These are phyloP conservation scores for Blumeria graminis DNA, from an alignment of 2,329 filamentous ascomycete species.

Conservation along the genomic window DNA sequence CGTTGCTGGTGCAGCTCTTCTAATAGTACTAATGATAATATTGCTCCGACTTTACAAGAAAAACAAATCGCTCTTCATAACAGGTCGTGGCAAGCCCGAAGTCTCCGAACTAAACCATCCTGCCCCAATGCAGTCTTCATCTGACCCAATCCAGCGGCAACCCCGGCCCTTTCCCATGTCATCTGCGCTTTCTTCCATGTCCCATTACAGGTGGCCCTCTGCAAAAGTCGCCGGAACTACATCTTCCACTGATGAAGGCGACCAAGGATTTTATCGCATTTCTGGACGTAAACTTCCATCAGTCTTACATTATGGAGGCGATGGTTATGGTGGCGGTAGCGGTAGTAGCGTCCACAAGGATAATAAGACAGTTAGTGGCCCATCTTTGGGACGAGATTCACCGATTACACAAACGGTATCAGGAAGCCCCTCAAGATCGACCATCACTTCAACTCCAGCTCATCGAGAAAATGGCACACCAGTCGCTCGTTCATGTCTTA, in stretches of 20 bases:
- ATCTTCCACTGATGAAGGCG: slow-evolving; percentile 18
- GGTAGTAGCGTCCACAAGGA: slow-evolving; percentile 5
- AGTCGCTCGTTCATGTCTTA: slow-evolving; percentile 41
- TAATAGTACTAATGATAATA: slow-evolving; percentile 27
- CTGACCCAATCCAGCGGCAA: slow-evolving; percentile 23
- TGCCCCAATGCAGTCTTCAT: slow-evolving; percentile 8
- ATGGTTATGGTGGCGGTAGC: slow-evolving; percentile 30
- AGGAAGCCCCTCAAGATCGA: slow-evolving; percentile 16
- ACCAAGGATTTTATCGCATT: slow-evolving; percentile 38
- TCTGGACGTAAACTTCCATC: slow-evolving; percentile 40
- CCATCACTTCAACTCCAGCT: neutral
- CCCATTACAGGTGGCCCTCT: slow-evolving; percentile 17
- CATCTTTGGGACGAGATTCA: slow-evolving; percentile 30
- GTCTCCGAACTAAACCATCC: slow-evolving; percentile 12
- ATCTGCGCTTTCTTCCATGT: slow-evolving; percentile 23
- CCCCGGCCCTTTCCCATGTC: slow-evolving; percentile 23
- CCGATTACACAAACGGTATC: slow-evolving; percentile 18
- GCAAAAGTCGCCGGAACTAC: slow-evolving; percentile 14
- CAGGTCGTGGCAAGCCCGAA: slow-evolving; percentile 18
- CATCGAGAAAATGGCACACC: slow-evolving; percentile 28
- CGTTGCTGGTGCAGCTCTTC: slow-evolving; percentile 32
- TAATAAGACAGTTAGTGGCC: slow-evolving; percentile 21
- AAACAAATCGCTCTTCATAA: slow-evolving; percentile 19
- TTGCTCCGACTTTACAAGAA: slow-evolving; percentile 29
- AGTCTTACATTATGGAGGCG: slow-evolving; percentile 35